Evolutionary conservation across 805 yeast genomes (phyloP).

Genomic region (Yarrowia yakushimensis): DNA sequence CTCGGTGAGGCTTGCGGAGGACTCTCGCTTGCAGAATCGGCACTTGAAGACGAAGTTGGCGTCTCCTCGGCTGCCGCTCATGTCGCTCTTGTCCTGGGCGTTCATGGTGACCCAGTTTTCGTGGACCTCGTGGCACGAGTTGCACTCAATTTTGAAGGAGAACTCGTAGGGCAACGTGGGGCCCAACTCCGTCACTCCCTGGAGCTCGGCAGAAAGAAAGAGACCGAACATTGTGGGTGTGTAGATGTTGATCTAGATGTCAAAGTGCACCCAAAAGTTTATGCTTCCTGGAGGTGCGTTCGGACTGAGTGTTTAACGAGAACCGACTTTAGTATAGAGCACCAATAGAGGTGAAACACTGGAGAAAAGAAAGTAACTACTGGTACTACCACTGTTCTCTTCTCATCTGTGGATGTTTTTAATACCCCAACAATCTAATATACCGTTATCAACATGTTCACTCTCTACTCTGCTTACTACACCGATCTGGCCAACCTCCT

Average conservation of each 20-base stretch:
- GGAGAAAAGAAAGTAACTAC: too few species aligned
- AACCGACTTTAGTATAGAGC: too few species aligned
- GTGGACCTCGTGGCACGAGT: slow-evolving; percentile 74
- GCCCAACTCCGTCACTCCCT: slow-evolving; percentile 52
- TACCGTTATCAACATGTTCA: too few species aligned
- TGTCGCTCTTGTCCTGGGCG: slow-evolving; percentile 33
- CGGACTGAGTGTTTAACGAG: too few species aligned
- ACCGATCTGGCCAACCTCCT: too few species aligned
- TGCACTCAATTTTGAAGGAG: slow-evolving; percentile 60
- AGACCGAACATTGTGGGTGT: slow-evolving; percentile 36
- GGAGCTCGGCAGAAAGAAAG: slow-evolving; percentile 45
- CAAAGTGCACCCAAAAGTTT: background rate
- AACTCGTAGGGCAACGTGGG: slow-evolving; percentile 65
- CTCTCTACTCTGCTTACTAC: too few species aligned
- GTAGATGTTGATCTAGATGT: background rate
- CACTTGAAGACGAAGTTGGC: slow-evolving; percentile 82
- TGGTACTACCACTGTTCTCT: too few species aligned
- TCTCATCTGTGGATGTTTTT: too few species aligned
- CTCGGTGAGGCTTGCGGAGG: slow-evolving; percentile 36
- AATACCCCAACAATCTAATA: too few species aligned
- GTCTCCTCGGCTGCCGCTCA: slow-evolving; percentile 71
- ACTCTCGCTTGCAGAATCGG: slow-evolving; percentile 51
- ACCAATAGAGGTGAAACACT: too few species aligned
- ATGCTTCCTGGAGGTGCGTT: background rate
- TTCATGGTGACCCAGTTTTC: slow-evolving; percentile 67